Evolutionary conservation across 495 filamentous ascomycete species (phyloP), one percentile per base, ranked within the genome.

Genomic region (Penicillium argentinense): DNA sequence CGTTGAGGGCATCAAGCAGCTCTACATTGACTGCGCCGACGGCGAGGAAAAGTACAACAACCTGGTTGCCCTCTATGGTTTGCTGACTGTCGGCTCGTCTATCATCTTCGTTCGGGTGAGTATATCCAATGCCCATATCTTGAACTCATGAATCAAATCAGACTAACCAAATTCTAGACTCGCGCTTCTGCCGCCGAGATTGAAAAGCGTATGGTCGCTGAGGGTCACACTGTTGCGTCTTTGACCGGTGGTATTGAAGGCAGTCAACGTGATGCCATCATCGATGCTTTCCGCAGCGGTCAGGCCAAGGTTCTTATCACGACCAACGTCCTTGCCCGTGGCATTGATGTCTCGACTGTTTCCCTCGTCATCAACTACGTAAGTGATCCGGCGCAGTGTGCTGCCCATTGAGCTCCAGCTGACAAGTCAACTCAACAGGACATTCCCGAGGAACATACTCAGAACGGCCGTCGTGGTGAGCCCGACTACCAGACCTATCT

Each of bases 311-410:
- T 99, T n/a, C 84, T 99, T 46, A 97, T 97, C 60, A 92, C 95
- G 0, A 99, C 95, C 55, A 97, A 99, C 61, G 92, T 99, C 27
- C 81, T 99, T 39, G 87, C 95, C 5, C 89, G 95, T 59, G 95
- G 95, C 56, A 97, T 99, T 50, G 95, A 99, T 69, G 91, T 99
- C 9, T 89, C 90, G 23, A 91, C 91, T 14, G 95, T 97, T 3
- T 95, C 89, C 13, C 88, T 99, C 78, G 95, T 99, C 25, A 85
- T 99, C 69, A 99, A 99, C 73, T 99, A 97, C 67, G 73, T 78
- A 64, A 51, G 71, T 64, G 4, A 12, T 3, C 12, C 17, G 5
- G 25, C 25, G 5, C 25, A 5, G 5, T 26, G 25, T 11, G 11
- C 25, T 26, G 25, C 25, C 25, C 25, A 32, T 3, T 5, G n/a